Evolutionary conservation across 768 basidiomycete genomes (phyloP).

Genomic region (Psilocybe cubensis): DNA sequence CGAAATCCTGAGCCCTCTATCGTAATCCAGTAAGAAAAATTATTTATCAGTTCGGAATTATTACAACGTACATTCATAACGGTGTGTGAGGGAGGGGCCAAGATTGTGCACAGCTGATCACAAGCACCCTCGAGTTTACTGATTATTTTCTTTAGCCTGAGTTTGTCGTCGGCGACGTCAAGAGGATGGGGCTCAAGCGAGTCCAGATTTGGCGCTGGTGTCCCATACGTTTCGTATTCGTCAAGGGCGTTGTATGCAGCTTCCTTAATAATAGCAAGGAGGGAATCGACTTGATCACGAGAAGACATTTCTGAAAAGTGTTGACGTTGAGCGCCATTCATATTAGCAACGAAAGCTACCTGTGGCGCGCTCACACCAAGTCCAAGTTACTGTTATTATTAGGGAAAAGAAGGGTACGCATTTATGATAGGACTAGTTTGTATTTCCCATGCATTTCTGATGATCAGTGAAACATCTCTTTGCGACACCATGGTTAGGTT

Average conservation of each 20-base stretch:
- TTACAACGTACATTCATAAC: slow-evolving; percentile 31
- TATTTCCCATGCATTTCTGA: too few species aligned
- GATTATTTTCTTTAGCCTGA: slow-evolving; percentile 31
- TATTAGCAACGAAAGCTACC: too few species aligned
- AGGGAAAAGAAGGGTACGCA: too few species aligned
- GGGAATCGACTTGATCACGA: slow-evolving; percentile 13
- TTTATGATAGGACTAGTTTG: too few species aligned
- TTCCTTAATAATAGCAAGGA: slow-evolving; percentile 12
- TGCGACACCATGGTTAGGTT: too few species aligned
- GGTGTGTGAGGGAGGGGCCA: slow-evolving; percentile 33
- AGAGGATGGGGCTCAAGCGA: slow-evolving; percentile 35
- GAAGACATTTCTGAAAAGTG: too few species aligned
- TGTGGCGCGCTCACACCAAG: too few species aligned
- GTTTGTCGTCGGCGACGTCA: slow-evolving; percentile 27
- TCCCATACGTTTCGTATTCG: slow-evolving; percentile 11
- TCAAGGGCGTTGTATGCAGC: slow-evolving; percentile 14
- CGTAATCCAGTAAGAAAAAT: neutral
- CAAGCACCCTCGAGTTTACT: slow-evolving; percentile 38
- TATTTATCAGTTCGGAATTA: too few species aligned
- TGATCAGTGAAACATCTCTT: too few species aligned
- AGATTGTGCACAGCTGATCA: slow-evolving; percentile 32
- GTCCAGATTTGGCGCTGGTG: slow-evolving; percentile 35
- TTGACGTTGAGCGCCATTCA: too few species aligned
- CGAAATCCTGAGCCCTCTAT: slow-evolving; percentile 25
- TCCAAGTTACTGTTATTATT: too few species aligned